These are phyloP conservation scores for Stylonectria norvegica DNA, from an alignment of 2,329 filamentous ascomycete genomes.

Conservation along the genomic window DNA sequence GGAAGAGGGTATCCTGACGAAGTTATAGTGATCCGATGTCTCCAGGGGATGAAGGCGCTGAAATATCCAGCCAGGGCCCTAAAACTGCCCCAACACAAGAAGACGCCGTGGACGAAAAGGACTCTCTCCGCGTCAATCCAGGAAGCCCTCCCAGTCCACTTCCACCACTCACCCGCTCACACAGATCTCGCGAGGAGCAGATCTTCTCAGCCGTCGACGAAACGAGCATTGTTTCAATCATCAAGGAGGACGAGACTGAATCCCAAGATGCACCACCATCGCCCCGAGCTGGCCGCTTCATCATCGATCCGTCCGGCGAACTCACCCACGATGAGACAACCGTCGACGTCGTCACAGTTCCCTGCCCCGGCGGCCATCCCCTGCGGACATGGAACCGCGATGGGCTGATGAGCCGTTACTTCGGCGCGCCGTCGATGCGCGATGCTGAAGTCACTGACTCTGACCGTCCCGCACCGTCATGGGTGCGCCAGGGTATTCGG, in stretches of 20 bases:
- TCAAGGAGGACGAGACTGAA: background rate
- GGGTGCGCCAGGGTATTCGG: slow-evolving; percentile 52
- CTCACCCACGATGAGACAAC: slow-evolving; percentile 49
- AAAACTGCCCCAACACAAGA: no score
- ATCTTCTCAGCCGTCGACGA: background rate
- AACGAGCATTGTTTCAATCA: background rate
- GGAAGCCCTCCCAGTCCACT: slow-evolving; percentile 25
- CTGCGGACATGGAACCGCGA: slow-evolving; percentile 53
- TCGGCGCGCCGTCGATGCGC: slow-evolving; percentile 40
- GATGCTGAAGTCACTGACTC: slow-evolving; percentile 30
- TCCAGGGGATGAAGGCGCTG: no score
- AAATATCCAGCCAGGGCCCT: no score
- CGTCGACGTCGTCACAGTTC: slow-evolving; percentile 52
- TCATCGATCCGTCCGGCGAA: slow-evolving; percentile 34
- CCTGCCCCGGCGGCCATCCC: slow-evolving; percentile 51
- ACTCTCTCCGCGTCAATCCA: slow-evolving; percentile 28
- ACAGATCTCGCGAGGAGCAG: background rate
- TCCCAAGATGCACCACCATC: slow-evolving; percentile 4
- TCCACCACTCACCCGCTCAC: slow-evolving; percentile 9
- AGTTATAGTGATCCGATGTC: no score
- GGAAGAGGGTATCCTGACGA: no score
- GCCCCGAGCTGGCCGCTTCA: slow-evolving; percentile 24
- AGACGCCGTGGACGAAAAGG: slow-evolving; percentile 19
- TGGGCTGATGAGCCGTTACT: slow-evolving; percentile 46
- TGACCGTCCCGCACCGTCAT: slow-evolving; percentile 36